A percentile compares a stretch with the other conserved stretches of the same genome.
phyloP scores from a whole-genome alignment of 2,329 filamentous ascomycete species.

The Cephalotrichum gorgonifer region DNA sequence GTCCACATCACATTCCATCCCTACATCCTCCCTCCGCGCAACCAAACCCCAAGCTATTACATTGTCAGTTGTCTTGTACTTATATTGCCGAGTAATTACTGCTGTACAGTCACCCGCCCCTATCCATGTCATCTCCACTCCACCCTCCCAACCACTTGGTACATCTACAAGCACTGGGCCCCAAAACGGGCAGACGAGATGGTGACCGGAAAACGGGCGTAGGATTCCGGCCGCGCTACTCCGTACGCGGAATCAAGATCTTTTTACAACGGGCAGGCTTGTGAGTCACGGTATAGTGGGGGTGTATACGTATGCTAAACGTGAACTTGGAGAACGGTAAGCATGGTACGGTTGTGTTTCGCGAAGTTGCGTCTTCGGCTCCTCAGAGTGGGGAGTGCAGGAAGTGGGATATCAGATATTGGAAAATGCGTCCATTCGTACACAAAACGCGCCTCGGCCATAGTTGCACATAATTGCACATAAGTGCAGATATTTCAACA shows the following conservation, averaged over 20 bases:
- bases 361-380: background rate
- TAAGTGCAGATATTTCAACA: background rate
- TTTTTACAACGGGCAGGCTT: background rate
- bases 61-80: too few species aligned
- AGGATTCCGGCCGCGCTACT: background rate
- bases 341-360: too few species aligned
- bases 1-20: too few species aligned
- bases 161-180: background rate
- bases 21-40: too few species aligned
- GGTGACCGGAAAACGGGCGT: background rate
- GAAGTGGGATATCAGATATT: too few species aligned
- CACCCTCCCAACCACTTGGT: background rate
- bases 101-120: background rate
- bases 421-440: too few species aligned
- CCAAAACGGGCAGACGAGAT: background rate
- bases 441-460: too few species aligned
- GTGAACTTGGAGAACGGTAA: too few species aligned
- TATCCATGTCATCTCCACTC: slow-evolving; percentile 1
- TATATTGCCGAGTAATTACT: too few species aligned
- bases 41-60: too few species aligned
- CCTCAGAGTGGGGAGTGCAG: background rate
- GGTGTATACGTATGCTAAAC: too few species aligned
- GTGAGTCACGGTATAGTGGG: background rate
- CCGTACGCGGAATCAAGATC: too few species aligned
- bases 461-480: background rate